A percentile compares a stretch with the other conserved stretches of the same genome.
Evolutionary conservation across 2,329 filamentous ascomycete species (phyloP).

Genomic region (Alternaria dauci): DNA sequence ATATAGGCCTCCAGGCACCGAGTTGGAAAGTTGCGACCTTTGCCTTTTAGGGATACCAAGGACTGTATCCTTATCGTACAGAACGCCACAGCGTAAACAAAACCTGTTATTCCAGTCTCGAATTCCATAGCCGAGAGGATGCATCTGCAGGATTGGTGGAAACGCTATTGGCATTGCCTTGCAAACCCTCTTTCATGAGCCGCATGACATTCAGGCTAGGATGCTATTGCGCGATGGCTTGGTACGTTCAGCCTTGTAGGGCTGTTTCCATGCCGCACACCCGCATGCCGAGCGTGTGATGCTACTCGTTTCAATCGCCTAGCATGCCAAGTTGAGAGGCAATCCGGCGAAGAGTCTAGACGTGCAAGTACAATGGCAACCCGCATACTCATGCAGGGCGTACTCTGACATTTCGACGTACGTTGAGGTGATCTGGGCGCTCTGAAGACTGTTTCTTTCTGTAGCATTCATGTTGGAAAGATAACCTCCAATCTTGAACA

Average conservation of each 20-base stretch:
- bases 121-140: not conserved
- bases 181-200: not conserved
- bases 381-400: not conserved
- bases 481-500: not conserved
- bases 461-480: not conserved
- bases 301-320: not conserved
- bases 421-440: not conserved
- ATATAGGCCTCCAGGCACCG: not conserved
- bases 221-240: not conserved
- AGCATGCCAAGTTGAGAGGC: not conserved
- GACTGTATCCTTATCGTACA: not conserved
- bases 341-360: not conserved
- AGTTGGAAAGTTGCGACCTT: not conserved
- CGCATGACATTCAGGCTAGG: slow-evolving; percentile 6
- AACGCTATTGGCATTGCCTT: not conserved
- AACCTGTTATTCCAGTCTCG: slow-evolving; percentile 6
- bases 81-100: slow-evolving; percentile 5
- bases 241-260: not conserved
- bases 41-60: slow-evolving; percentile 9
- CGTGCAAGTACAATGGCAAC: not conserved
- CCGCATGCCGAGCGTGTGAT: not conserved
- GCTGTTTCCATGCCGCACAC: slow-evolving; percentile 1
- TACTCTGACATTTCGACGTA: not conserved
- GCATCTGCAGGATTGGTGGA: slow-evolving; percentile 6
- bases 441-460: no score